Evolutionary conservation across 2,329 filamentous ascomycete species (phyloP), one percentile per base, ranked within the genome.

Genomic region (Xylariomycetidae sp.): DNA sequence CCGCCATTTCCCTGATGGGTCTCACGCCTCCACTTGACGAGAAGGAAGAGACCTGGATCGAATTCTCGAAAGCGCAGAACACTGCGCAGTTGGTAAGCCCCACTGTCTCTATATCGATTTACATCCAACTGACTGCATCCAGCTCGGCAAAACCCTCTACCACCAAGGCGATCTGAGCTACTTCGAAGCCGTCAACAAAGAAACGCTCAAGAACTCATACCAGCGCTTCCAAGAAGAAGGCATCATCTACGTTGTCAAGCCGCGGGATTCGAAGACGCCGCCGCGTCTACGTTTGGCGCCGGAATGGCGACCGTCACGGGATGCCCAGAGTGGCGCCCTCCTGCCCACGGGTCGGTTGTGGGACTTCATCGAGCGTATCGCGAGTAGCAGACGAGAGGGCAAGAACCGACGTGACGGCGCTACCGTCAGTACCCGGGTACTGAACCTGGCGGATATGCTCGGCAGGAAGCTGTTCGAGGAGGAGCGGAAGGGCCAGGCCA

Each of bases 111-210:
- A 14, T 13, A 36, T 15, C 10, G 5, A 23, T 13, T 12, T 19
- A 13, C 16, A 20, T 17, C 31, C 44, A 56, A 50, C 54, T 29
- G 15, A 10, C 24, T 7, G 8, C 35, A 18, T 28, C 16, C 48
- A 90, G 75, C 76, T 95, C 19, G 92, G 92, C 34, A 96, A 98
- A 63, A 96, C 92, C 0, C 72, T 98, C 1, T 98, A 95, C 54
- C 90, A 98, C 56, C 90, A 98, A 64, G 92, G 92, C 35, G 92
- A 98, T 52, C 75, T 98, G 8, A 89, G 83, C 19, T 98, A 98
- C 63, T 96, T 95, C 48, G 92, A 98, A 63, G 89, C 92, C 3
- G 90, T 98, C 44, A 98, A 98, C 68, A 95, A 95, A 51, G 90
- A 98, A 59, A 94, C 89, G 0, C 74, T 98, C 36, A 94, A 92